These are phyloP conservation scores for Candida pseudocylindracea DNA, from an alignment of 1,139 yeast genomes.

Conservation along the genomic window DNA sequence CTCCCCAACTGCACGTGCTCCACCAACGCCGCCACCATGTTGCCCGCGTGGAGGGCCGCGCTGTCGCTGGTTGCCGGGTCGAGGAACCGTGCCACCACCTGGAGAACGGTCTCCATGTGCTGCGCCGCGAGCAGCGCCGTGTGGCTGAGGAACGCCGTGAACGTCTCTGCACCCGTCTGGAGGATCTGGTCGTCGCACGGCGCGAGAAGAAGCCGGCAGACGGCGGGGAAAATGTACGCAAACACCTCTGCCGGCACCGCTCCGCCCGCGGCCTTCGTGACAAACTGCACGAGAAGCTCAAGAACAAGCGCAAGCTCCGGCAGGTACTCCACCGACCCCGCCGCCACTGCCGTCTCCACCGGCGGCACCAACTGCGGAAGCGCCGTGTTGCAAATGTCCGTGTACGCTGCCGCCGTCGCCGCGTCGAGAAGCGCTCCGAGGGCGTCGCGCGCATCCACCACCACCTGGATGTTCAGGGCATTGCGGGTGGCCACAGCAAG, in stretches of 20 bases:
- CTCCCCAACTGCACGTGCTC: slow-evolving; percentile 32
- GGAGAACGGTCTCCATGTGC: no score
- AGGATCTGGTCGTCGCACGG: slow-evolving; percentile 62
- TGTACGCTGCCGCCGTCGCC: slow-evolving; percentile 21
- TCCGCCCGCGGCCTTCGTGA: slow-evolving; percentile 12
- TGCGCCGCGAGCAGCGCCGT: slow-evolving; percentile 20
- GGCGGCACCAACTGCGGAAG: slow-evolving; percentile 24
- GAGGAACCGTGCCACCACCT: slow-evolving; percentile 6
- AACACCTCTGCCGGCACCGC: slow-evolving; percentile 26
- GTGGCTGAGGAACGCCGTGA: slow-evolving; percentile 36
- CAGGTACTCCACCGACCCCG: slow-evolving; percentile 15
- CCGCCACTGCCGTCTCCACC: slow-evolving; percentile 8
- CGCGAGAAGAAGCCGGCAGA: slow-evolving; percentile 24
- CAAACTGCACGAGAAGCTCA: slow-evolving; percentile 38
- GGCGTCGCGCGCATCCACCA: slow-evolving; percentile 38
- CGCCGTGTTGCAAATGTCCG: slow-evolving; percentile 24
- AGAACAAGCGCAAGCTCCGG: slow-evolving; percentile 44
- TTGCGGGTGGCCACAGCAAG: slow-evolving; percentile 49
- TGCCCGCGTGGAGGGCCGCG: slow-evolving; percentile 60
- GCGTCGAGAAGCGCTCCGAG: slow-evolving; percentile 31
- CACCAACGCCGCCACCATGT: slow-evolving; percentile 41
- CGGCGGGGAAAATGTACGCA: slow-evolving; percentile 23
- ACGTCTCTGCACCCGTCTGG: slow-evolving; percentile 59
- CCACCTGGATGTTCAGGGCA: slow-evolving; percentile 50
- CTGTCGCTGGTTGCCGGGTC: slow-evolving; percentile 29